Evolutionary conservation across 495 filamentous ascomycete genomes (phyloP).

Genomic region (Amphirosellinia nigrospora): DNA sequence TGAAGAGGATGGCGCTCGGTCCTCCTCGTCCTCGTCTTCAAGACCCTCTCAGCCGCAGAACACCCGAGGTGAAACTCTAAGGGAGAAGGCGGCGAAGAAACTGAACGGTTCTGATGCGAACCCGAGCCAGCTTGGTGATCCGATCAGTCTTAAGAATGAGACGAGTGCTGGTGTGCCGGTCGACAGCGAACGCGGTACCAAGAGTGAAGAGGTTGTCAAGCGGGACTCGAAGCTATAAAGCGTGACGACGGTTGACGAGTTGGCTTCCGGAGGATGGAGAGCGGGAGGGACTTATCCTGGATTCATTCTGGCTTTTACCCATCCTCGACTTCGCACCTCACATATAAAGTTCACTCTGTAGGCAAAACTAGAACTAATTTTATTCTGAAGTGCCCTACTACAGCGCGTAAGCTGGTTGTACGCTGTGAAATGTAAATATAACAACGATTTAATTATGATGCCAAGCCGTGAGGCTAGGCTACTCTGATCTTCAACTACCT

Average conservation of each 20-base stretch:
- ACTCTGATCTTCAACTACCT: neutral
- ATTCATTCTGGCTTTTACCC: too few relatives aligned
- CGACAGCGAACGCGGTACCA: slow-evolving; percentile 28
- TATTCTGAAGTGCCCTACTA: too few relatives aligned
- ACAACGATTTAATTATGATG: neutral
- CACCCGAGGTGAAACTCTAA: slow-evolving; percentile 28
- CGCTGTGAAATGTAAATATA: neutral
- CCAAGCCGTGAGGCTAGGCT: neutral
- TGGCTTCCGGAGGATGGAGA: too few relatives aligned
- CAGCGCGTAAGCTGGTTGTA: too few relatives aligned
- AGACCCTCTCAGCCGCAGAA: neutral
- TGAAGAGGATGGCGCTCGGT: slow-evolving; percentile 29
- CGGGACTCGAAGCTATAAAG: slow-evolving; percentile 35
- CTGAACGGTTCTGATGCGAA: slow-evolving; percentile 45
- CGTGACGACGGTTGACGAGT: neutral
- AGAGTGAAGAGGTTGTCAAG: slow-evolving; percentile 11
- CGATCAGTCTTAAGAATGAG: slow-evolving; percentile 50
- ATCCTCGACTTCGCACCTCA: too few relatives aligned
- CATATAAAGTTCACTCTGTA: neutral
- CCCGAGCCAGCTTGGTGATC: slow-evolving; percentile 50
- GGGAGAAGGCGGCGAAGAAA: slow-evolving; percentile 45
- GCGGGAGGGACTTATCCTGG: too few relatives aligned
- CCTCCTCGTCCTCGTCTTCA: slow-evolving; percentile 13
- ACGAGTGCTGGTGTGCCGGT: slow-evolving; percentile 34
- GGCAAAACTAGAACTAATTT: too few relatives aligned